Evolutionary conservation across 768 basidiomycete genomes (phyloP), one percentile per base, ranked within the genome.

Genomic region (Boletus subparvulus): DNA sequence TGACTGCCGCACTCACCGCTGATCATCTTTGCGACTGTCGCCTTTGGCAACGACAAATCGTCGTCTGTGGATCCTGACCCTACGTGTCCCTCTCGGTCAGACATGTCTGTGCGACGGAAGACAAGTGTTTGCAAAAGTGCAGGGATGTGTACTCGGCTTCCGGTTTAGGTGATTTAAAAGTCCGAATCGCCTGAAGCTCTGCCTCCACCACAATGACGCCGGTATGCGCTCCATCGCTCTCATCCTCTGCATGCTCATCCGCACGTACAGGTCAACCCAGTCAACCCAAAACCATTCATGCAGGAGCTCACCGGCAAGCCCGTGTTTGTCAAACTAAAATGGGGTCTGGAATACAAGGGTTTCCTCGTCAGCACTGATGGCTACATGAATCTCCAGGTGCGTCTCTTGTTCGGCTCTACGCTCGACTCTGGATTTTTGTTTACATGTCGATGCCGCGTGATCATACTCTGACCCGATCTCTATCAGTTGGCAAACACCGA

Each of bases 331-430:
- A 85, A 86, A 58, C 84, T 99, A 68, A 99, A 99, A 78, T 99
- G 97, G 97, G 97, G 97, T 59, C 81, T 98, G 49, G 94, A 98
- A 70, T 98, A 98, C 82, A 97, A 94, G 78, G 97, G 97, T 42
- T 99, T 97, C 78, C 83, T 99, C 61, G 97, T 99, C 63, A 95
- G 92, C 68, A 98, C 97, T 8, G 97, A 99, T 74, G 93, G 93
- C 13, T 99, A 97, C 78, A 98, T 98, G 97, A 99, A 99, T 73
- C 84, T 99, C 46, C 97, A 99, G 81, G 96, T 92, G 65, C 58
- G 60, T 46, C 30, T n/a, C 21, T 35, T 19, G 21, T 21, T 21
- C 21, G 21, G 21, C 21, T 21, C 21, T 21, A 21, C 21, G 21
- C 21, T 21, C 21, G 1, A 21, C 21, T 21, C 21, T 21, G 21